Evolutionary conservation across 2,329 filamentous ascomycete species (phyloP), one percentile per base, ranked within the genome.

Genomic region (Hypocrella siamensis): DNA sequence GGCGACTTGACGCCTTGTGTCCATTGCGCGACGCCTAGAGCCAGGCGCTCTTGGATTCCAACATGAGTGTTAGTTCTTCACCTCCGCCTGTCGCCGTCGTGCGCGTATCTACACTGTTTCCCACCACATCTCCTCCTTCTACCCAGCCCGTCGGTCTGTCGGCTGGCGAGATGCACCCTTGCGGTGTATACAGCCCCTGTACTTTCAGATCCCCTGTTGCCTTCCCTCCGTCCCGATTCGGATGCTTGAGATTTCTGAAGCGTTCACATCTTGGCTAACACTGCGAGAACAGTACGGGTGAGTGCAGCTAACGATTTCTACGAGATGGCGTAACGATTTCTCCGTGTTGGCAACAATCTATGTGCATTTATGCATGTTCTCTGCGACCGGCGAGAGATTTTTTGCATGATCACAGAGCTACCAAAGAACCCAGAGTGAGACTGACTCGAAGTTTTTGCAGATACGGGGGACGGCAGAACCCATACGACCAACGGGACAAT

Each of bases 401-500:
- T n/a, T n/a, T n/a, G n/a, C n/a, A n/a, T n/a, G n/a, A n/a, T n/a
- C n/a, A n/a, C n/a, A n/a, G n/a, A n/a, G n/a, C n/a, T n/a, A n/a
- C n/a, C n/a, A n/a, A n/a, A n/a, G n/a, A n/a, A n/a, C n/a, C n/a
- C n/a, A n/a, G n/a, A n/a, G n/a, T n/a, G n/a, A n/a, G n/a, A n/a
- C n/a, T n/a, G n/a, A n/a, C n/a, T n/a, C n/a, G n/a, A n/a, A n/a
- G n/a, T 29, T 27, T 15, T 15, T 17, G 9, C 46, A 75, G 67
- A 55, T 73, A 74, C 58, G 62, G 65, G 39, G 59, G 57, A 35
- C 54, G 54, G 42, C 52, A 56, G 38, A 74, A 76, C 53, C 70
- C 71, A 34, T 76, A 68, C 45, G 70, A 73, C 46, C 58, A 75
- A 46, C 58, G 64, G 48, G 60, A 60, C 37, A 54, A 50, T 22